Evolutionary conservation across 495 filamentous ascomycete species (phyloP).

Genomic region (Zalerion maritima): DNA sequence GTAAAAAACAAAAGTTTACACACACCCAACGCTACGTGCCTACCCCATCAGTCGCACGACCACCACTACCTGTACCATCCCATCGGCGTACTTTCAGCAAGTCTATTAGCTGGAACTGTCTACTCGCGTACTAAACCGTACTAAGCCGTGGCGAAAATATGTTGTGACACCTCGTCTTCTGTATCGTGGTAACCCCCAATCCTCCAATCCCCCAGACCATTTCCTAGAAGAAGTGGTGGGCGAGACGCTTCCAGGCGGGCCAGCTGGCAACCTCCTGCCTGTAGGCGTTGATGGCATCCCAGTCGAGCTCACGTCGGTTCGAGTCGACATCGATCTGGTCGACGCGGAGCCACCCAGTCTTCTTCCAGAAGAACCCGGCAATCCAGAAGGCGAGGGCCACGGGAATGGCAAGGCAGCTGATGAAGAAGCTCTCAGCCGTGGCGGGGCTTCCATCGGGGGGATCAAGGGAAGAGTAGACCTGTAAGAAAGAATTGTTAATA

Average conservation of each 20-base stretch:
- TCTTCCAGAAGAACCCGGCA: slow-evolving; percentile 45
- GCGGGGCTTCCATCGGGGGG: slow-evolving; percentile 26
- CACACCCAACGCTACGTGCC: too few species aligned
- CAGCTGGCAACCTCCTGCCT: slow-evolving; percentile 25
- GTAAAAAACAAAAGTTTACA: too few species aligned
- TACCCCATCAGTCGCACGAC: too few species aligned
- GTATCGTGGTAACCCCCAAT: too few species aligned
- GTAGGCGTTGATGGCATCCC: slow-evolving; percentile 37
- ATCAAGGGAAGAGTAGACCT: slow-evolving; percentile 39
- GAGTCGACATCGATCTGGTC: slow-evolving; percentile 49
- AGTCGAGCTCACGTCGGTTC: slow-evolving; percentile 42
- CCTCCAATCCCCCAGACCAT: too few species aligned
- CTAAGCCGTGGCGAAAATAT: too few species aligned
- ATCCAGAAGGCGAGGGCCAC: slow-evolving; percentile 42
- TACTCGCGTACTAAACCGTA: too few species aligned
- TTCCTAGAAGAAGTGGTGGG: slow-evolving; percentile 30
- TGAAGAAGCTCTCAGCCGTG: slow-evolving; percentile 43
- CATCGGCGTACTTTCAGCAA: too few species aligned
- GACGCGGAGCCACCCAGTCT: slow-evolving; percentile 36
- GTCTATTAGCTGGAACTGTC: too few species aligned
- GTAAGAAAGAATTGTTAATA: slow-evolving; percentile 6
- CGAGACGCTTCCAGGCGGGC: slow-evolving; percentile 36
- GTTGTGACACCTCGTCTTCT: too few species aligned
- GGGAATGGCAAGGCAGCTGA: slow-evolving; percentile 43
- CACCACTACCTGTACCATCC: too few species aligned